Conservation (phyloP, 2,329 filamentous ascomycete genomes). For the Raffaelea ambrosiae region DNA sequence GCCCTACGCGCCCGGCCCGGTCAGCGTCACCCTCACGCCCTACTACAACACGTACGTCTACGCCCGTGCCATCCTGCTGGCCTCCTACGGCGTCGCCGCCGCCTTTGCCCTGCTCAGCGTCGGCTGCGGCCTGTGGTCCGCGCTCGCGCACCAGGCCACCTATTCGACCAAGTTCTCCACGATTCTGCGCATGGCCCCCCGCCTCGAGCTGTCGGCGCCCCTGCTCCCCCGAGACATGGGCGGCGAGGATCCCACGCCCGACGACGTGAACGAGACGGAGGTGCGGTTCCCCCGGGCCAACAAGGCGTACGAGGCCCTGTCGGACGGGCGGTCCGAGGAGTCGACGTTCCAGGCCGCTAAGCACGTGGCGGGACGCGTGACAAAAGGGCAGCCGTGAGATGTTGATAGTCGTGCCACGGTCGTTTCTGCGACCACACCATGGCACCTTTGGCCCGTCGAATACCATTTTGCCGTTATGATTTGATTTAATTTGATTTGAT, state of each 20-base stretch:
- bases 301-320: background rate
- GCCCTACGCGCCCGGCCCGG: background rate
- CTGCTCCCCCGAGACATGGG: background rate
- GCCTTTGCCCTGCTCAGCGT: background rate
- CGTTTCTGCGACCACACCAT: no score
- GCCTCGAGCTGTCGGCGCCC: background rate
- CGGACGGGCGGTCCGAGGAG: no score
- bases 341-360: no score
- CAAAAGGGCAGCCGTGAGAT: no score
- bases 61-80: background rate
- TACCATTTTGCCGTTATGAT: no score
- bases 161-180: background rate
- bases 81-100: background rate
- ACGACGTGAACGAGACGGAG: background rate
- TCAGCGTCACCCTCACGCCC: background rate
- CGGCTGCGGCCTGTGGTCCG: background rate
- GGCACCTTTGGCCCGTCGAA: no score
- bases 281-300: background rate
- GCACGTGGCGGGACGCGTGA: no score
- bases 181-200: background rate
- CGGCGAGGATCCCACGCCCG: background rate
- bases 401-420: no score
- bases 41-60: background rate
- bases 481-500: no score
- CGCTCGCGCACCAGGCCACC: background rate